Conservation (phyloP, 352 stramenopile species). For the Elongisporangium undulatum region DNA sequence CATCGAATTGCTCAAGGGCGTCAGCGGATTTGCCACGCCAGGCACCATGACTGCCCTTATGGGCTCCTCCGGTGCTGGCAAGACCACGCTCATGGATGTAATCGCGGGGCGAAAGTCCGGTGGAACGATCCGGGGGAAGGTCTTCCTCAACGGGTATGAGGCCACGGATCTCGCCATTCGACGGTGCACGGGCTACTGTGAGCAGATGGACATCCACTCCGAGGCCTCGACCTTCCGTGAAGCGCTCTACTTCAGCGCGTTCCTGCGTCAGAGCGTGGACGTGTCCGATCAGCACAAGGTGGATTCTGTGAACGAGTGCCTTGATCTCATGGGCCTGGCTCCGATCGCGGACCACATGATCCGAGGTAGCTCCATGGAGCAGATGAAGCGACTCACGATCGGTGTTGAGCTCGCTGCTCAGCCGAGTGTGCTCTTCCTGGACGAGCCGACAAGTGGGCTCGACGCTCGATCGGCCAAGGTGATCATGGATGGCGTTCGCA, state of each 20-base stretch:
- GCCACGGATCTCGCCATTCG: slow-evolving; percentile 18
- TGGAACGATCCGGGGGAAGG: slow-evolving; percentile 42
- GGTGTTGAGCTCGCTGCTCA: slow-evolving; percentile 22
- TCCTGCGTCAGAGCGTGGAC: slow-evolving; percentile 34
- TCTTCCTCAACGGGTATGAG: slow-evolving; percentile 31
- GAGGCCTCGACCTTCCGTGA: slow-evolving; percentile 83
- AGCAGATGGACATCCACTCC: slow-evolving; percentile 84
- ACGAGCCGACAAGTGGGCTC: slow-evolving; percentile 67
- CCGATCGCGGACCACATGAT: slow-evolving; percentile 21
- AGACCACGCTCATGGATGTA: slow-evolving; percentile 92
- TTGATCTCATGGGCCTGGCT: slow-evolving; percentile 23
- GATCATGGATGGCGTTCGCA: slow-evolving; percentile 64
- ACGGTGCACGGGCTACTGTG: slow-evolving; percentile 32
- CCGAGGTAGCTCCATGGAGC: slow-evolving; percentile 18
- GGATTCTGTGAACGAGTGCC: slow-evolving; percentile 21
- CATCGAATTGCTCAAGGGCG: slow-evolving; percentile 58
- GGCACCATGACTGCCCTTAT: slow-evolving; percentile 53
- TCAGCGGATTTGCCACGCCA: slow-evolving; percentile 30
- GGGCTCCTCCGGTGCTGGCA: slow-evolving; percentile 66
- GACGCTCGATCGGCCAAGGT: no score
- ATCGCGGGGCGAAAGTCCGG: slow-evolving; percentile 85
- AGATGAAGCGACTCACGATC: slow-evolving; percentile 14
- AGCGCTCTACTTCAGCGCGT: slow-evolving; percentile 84
- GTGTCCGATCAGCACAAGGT: slow-evolving; percentile 19
- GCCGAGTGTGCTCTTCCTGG: slow-evolving; percentile 58